phyloP scores from a whole-genome alignment of 768 basidiomycete genomes.

The Postia placenta region DNA sequence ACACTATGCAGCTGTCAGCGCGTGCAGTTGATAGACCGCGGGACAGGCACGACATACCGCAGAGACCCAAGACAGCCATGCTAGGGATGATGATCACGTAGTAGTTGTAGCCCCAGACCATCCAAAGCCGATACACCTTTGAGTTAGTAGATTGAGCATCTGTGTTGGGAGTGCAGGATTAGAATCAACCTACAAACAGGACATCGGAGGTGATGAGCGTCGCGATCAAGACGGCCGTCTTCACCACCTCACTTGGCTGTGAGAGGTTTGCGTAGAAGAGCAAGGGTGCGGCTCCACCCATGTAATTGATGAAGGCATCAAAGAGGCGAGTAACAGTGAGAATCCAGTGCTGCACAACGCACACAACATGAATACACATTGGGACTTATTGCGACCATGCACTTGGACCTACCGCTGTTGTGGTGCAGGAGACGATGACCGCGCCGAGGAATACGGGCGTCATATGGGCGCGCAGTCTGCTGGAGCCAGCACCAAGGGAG shows the following conservation, averaged over 20 bases:
- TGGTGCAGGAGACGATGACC: neutral
- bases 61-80: neutral
- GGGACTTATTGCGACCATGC: neutral
- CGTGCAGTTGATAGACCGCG: neutral
- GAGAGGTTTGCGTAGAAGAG: conserved; percentile 1
- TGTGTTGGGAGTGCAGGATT: neutral
- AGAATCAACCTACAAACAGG: neutral
- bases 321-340: conserved; percentile 3
- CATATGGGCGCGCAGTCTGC: neutral
- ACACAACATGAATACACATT: neutral
- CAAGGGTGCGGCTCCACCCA: neutral
- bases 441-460: neutral
- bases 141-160: neutral
- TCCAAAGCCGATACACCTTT: conserved; percentile 1
- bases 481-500: neutral
- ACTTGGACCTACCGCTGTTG: neutral
- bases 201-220: neutral
- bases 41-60: neutral
- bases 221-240: neutral
- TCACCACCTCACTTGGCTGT: conserved; percentile 1
- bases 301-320: conserved; percentile 1
- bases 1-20: neutral
- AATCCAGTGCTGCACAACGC: conserved; percentile 3
- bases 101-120: neutral
- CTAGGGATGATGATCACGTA: neutral